A percentile compares a stretch with the other conserved stretches of the same genome.
phyloP scores from a whole-genome alignment of 352 stramenopile species.

The Phytopythium aichiense region DNA sequence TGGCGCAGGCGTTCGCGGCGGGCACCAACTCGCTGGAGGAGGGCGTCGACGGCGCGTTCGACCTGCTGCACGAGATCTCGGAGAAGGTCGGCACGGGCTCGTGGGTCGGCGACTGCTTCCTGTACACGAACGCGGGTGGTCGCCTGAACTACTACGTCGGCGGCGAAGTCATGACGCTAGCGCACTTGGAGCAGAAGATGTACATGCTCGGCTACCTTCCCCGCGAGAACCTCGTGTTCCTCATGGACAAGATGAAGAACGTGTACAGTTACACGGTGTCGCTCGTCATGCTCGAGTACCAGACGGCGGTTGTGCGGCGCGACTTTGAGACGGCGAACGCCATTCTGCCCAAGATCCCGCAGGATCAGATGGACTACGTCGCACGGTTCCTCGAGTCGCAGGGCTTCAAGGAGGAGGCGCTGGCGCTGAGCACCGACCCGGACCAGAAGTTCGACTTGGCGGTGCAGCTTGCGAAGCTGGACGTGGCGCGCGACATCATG shows the following conservation, averaged over 20 bases:
- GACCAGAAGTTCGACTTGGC: conserved; percentile 99
- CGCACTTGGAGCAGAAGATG: conserved; percentile 94
- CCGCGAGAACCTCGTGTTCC: conserved; percentile 97
- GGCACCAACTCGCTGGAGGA: conserved; percentile 90
- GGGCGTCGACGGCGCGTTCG: conserved; percentile 97
- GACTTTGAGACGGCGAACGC: conserved; percentile 98
- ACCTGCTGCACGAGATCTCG: conserved; percentile 96
- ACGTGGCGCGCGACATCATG: conserved; percentile 94
- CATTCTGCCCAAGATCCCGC: conserved; percentile 94
- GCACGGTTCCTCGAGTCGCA: conserved; percentile 97
- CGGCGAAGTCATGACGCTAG: conserved; percentile 98
- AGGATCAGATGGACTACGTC: conserved; percentile 79
- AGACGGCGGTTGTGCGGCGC: conserved; percentile 97
- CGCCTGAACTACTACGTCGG: conserved; percentile 99
- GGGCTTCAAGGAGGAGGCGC: conserved; percentile 98
- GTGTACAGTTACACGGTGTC: conserved; percentile 91
- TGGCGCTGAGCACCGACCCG: conserved; percentile 90
- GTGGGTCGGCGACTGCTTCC: conserved; percentile 99
- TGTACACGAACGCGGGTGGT: conserved; percentile 95
- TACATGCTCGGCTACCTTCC: conserved; percentile 98
- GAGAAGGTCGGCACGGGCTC: conserved; percentile 95
- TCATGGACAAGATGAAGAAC: conserved; percentile 98
- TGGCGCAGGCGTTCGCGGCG: conserved; percentile 86
- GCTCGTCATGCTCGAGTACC: conserved; percentile 97
- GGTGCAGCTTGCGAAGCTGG: conserved; percentile 95